Base-by-base conservation (phyloP, 2,329 filamentous ascomycete species). In the Ascochyta pisi region DNA sequence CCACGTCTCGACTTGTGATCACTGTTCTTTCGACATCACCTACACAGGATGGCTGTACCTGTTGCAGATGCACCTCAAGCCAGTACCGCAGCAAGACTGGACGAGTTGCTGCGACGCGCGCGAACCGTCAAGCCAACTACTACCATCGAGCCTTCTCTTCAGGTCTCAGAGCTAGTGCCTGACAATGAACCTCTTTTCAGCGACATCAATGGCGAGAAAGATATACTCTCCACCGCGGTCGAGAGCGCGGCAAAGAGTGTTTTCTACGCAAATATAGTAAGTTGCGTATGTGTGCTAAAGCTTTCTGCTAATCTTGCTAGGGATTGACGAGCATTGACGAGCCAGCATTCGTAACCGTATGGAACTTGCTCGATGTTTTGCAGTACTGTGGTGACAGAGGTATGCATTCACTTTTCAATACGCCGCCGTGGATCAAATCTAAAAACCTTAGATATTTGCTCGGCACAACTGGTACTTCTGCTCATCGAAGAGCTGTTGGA, bases 401-500 rank as follows among this genome's bases (percentile, higher is more conserved):
- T 81, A 83, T 83, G 78, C 87, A 81, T 72, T 26, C 12, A 87
- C 81, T 73, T 27, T 29, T 16, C 9, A 8, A 2, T 26, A 6
- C 4, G 15, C 3, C 8, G 22, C 1, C 12, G n/a, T 15, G 38
- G 9, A 16, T 5, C 13, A 9, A 2, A 26, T 15, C 62, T 68
- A 44, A 69, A 44, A 8, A n/a, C 1, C 1, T 56, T 77, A 77
- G 79, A 76, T 10, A 69, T 84, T 66, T 88, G 85, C 65, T 92
- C 96, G 62, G 86, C 91, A 0, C 90, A 89, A 16, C 81, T 99
- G 8, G 83, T 95, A 7, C 92, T 96, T 69, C 93, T 91, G 84
- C 85, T 99, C 15, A 87, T 97, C 19, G 95, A 99, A 74, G 95
- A 98, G 76, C 84, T 99, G 1, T 83, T 99, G 24, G 96, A 99